phyloP scores from a whole-genome alignment of 208 protist species.

The Strigomonas culicis region DNA sequence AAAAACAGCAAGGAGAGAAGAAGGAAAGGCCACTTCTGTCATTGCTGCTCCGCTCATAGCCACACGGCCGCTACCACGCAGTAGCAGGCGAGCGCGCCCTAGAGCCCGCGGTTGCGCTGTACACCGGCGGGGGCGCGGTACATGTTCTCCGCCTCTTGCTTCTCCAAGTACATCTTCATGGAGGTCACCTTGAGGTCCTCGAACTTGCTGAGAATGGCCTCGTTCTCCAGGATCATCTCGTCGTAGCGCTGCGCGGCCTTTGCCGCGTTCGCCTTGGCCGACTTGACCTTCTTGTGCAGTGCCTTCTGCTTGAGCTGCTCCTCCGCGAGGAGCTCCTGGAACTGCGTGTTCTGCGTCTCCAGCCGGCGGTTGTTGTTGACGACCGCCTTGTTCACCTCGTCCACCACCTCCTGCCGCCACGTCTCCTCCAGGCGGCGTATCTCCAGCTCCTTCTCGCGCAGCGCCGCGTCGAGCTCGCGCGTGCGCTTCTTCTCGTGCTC shows the following conservation, averaged over 20 bases:
- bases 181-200: conserved; percentile 90
- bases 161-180: conserved; percentile 88
- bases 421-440: conserved; percentile 70
- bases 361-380: conserved; percentile 80
- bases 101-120: conserved; percentile 5
- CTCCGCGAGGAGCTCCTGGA: conserved; percentile 69
- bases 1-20: conserved; percentile 6
- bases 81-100: neutral
- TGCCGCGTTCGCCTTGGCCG: conserved; percentile 61
- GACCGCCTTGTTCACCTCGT: conserved; percentile 78
- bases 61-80: neutral
- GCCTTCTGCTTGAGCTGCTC: conserved; percentile 75
- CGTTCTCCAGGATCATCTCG: conserved; percentile 92
- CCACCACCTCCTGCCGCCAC: conserved; percentile 57
- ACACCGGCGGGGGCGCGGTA: conserved; percentile 29
- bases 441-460: conserved; percentile 79
- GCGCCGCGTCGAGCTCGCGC: conserved; percentile 66
- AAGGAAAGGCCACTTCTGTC: neutral
- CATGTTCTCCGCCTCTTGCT: conserved; percentile 75
- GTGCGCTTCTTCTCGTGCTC: conserved; percentile 84
- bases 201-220: conserved; percentile 71
- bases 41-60: neutral
- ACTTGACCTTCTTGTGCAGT: conserved; percentile 87
- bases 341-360: conserved; percentile 75
- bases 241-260: conserved; percentile 89